Percentiles rank a stretch among this genome's conserved stretches.
Evolutionary conservation across 2,329 filamentous ascomycete species (phyloP).

Genomic region (Lachnellula hyalina): DNA sequence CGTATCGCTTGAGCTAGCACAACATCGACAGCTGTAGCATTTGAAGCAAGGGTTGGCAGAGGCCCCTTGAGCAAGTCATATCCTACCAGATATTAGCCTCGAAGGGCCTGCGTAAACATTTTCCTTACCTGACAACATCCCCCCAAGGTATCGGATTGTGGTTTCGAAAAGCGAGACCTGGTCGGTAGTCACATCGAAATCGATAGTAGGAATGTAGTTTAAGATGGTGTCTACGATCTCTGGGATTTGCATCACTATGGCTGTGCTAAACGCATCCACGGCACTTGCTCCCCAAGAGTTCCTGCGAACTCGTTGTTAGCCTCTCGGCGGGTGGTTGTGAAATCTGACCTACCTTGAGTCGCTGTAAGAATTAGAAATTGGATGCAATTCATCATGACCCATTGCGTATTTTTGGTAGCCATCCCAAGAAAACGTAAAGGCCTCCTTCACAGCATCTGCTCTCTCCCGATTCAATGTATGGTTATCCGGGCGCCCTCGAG

Average conservation of each 20-base stretch:
- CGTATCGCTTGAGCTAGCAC: slow-evolving; percentile 62
- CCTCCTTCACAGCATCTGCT: slow-evolving; percentile 58
- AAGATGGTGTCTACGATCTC: slow-evolving; percentile 67
- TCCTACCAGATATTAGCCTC: slow-evolving; percentile 33
- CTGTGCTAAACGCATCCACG: slow-evolving; percentile 74
- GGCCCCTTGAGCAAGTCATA: slow-evolving; percentile 71
- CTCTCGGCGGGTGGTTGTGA: background rate
- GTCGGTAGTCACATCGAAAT: slow-evolving; percentile 57
- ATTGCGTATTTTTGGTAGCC: slow-evolving; percentile 72
- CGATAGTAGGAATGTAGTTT: slow-evolving; percentile 61
- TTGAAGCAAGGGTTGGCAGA: slow-evolving; percentile 44
- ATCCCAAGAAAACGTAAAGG: slow-evolving; percentile 66
- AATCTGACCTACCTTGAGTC: slow-evolving; percentile 59
- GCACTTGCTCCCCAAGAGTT: slow-evolving; percentile 83
- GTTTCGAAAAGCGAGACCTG: slow-evolving; percentile 80
- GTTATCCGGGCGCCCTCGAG: slow-evolving; percentile 16
- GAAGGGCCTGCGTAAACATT: background rate
- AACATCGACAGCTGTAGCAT: slow-evolving; percentile 42
- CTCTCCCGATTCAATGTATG: slow-evolving; percentile 29
- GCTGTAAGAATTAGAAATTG: slow-evolving; percentile 57
- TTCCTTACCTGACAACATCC: slow-evolving; percentile 66
- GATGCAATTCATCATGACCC: slow-evolving; percentile 69
- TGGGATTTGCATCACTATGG: slow-evolving; percentile 67
- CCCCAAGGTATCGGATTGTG: slow-evolving; percentile 81
- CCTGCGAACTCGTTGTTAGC: slow-evolving; percentile 38